phyloP scores from a whole-genome alignment of 2,329 filamentous ascomycete species.

The Nectriaceae sp. region DNA sequence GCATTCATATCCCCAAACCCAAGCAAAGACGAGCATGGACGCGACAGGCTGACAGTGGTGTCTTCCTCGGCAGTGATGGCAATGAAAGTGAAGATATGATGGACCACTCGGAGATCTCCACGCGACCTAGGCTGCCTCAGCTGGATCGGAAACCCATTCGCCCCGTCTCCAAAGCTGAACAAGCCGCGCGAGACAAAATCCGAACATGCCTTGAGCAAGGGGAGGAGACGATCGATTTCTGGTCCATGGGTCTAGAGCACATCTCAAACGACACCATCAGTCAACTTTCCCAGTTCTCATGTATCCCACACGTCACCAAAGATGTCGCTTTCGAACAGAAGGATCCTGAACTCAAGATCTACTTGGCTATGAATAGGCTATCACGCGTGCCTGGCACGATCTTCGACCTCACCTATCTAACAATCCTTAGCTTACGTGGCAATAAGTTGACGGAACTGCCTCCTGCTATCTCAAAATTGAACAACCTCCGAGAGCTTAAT shows the following conservation, averaged over 20 bases:
- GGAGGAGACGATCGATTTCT: constrained; percentile 61
- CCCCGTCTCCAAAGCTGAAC: constrained; percentile 43
- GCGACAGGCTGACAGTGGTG: constrained; percentile 67
- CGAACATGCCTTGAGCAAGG: constrained; percentile 58
- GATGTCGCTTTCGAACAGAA: constrained; percentile 61
- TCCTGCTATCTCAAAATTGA: constrained; percentile 57
- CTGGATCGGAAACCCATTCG: constrained; percentile 33
- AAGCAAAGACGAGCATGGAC: constrained; percentile 54
- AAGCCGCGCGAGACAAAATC: constrained; percentile 48
- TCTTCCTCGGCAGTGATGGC: constrained; percentile 67
- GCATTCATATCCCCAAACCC: constrained; percentile 35
- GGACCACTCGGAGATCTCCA: constrained; percentile 34
- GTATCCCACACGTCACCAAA: constrained; percentile 54
- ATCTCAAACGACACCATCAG: constrained; percentile 60
- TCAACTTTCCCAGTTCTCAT: constrained; percentile 56
- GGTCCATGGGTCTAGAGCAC: constrained; percentile 54
- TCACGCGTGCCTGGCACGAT: constrained; percentile 58
- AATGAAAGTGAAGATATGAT: constrained; percentile 46
- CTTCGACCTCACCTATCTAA: constrained; percentile 63
- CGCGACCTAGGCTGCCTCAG: constrained; percentile 40
- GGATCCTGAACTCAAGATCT: constrained; percentile 62
- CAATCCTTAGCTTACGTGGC: constrained; percentile 65
- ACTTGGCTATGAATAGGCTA: constrained; percentile 61
- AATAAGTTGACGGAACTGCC: constrained; percentile 65
- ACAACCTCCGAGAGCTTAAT: constrained; percentile 63